Base-by-base conservation (phyloP, 495 filamentous ascomycete genomes). In the Immersiella caudata region DNA sequence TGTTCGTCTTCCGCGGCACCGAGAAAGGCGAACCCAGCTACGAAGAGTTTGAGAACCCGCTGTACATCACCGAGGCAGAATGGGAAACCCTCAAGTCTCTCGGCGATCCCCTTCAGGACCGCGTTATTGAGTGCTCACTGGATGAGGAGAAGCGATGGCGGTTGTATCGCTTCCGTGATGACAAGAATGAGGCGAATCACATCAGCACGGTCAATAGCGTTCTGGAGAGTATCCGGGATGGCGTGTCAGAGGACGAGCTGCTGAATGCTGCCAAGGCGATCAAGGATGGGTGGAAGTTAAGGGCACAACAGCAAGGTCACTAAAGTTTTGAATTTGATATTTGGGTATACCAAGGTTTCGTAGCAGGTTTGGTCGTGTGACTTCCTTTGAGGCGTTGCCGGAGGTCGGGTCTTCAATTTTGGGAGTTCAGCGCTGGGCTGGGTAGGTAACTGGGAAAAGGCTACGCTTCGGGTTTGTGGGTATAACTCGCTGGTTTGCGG, bases 121-220 rank as follows among this genome's bases (percentile, higher is more conserved):
- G 88, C 12, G 91, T 98, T 56, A 89, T 97, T 12, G 95, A 99
- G 80, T 97, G 93, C 73, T 89, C 85, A 68, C 88, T 91, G 79
- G 92, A 97, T 71, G 78, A 81, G 21, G 74, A 90, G 65, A 83
- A 82, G 25, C 80, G 87, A 24, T 99, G 95, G 95, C 85, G 92
- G 36, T 93, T 91, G 76, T 89, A 93, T 70, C 86, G 93, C 54
- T 90, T 97, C 70, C 84, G 95, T 9, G 93, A 97, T 64, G 95
- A 99, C 73, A 99, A 99, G 77, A 80, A 82, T 12, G 91, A 97
- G 67, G 93, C 91, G 2, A 99, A 99, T 75, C 93, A 97, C 76
- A 89, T 92, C 49, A 86, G 80, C 26, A 93, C 90, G 0, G 92
- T 96, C 1, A 79, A 89, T 22, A 91, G 88, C 68, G 94, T 97